Base-by-base conservation (phyloP, 768 basidiomycete genomes). In the Hypholoma fasciculare region DNA sequence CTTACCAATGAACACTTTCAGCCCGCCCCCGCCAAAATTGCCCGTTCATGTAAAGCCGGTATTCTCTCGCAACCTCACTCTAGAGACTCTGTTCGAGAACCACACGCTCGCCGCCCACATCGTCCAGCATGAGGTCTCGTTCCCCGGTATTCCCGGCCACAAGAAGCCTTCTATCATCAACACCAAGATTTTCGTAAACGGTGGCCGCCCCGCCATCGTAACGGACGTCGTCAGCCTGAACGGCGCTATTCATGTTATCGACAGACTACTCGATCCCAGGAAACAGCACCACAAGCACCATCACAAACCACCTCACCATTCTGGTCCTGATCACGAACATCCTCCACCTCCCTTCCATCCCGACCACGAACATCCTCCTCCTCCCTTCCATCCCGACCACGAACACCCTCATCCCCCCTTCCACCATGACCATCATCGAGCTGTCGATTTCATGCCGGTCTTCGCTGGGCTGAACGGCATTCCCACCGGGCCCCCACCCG, bases 41-140 rank as follows among this genome's bases (percentile, higher is more conserved):
- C 37, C 40, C 44, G 44, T 38, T 54, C 60, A 48, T 39, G 63
- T 57, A 12, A 64, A 76, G 11, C 73, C 71, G 2, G 67, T 78
- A 27, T 71, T 71, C 14, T 67, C 74, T 3, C 63, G 68, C 14
- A 72, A 78, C 46, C 43, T 71, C 46, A 74, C 72, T 4, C 64
- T 80, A 4, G 70, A 78, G 5, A 82, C 81, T 1, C 72, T 78
- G 2, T 71, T 83, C 17, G 55, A 63, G 43, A 76, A 82, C 47
- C 75, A 79, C 62, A 70, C 76, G 11, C 58, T 87, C 13, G 65
- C 80, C 59, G 72, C 83, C 23, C 69, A 75, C 51, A 74, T 85
- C 48, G 78, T 74, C 30, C 85, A 81, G 66, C 75, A 74, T 62
- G 78, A 76, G 59, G 54, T 75, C 36, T 73, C 69, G 7, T 49